These are phyloP conservation scores for Anisodus tanguticus DNA, from an alignment of 257 asterid genomes.

Conservation along the genomic window DNA sequence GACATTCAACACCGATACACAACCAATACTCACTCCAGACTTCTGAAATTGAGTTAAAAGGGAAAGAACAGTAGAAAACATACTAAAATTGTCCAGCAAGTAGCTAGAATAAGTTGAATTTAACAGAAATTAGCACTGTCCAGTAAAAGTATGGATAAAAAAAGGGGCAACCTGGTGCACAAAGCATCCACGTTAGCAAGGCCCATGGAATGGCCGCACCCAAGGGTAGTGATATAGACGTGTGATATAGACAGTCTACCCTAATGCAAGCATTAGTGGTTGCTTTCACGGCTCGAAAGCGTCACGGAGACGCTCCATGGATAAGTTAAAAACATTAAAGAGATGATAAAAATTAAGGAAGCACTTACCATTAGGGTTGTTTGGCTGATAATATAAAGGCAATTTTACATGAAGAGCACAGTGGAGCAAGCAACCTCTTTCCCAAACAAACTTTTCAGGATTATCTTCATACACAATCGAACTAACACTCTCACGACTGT, in stretches of 20 bases:
- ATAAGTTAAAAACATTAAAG: not conserved
- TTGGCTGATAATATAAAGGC: slow-evolving; percentile 67
- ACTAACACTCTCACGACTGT: slow-evolving; percentile 49
- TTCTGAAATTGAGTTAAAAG: no score
- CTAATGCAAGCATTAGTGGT: no score
- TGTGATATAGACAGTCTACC: no score
- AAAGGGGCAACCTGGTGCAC: no score
- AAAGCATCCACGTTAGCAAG: no score
- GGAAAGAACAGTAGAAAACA: not conserved
- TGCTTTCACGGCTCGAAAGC: no score
- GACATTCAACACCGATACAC: not conserved
- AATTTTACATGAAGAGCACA: slow-evolving; percentile 73
- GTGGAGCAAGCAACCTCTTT: slow-evolving; percentile 65
- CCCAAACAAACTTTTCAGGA: slow-evolving; percentile 78
- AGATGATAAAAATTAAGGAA: not conserved
- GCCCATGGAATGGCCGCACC: no score
- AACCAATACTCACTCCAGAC: not conserved
- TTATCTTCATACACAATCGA: slow-evolving; percentile 60
- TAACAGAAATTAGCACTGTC: not conserved
- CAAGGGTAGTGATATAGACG: no score
- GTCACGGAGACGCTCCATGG: not conserved
- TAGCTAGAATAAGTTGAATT: not conserved
- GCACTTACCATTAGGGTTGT: slow-evolving; percentile 59
- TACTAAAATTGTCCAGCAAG: not conserved
- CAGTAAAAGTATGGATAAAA: not conserved